Percentiles rank a stretch among this genome's conserved stretches.
These are phyloP conservation scores for Cymbopogon flexuosus DNA, from an alignment of 202 grass and related monocot species.

Conservation along the genomic window DNA sequence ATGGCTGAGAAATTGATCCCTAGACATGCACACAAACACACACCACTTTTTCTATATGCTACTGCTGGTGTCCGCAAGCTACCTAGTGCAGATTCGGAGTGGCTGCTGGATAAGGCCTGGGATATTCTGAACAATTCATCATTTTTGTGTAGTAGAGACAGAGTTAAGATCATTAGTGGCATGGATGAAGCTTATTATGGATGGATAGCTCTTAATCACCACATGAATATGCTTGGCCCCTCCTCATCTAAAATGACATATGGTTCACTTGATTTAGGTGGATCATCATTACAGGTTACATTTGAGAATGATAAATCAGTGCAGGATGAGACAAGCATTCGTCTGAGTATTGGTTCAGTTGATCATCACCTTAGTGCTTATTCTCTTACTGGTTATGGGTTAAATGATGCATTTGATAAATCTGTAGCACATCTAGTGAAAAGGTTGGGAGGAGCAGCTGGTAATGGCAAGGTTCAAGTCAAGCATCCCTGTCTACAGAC, in stretches of 20 bases:
- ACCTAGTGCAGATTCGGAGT: conserved; percentile 76
- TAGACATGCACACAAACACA: conserved; percentile 64
- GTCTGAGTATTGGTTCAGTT: conserved; percentile 65
- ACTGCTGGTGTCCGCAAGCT: conserved; percentile 92
- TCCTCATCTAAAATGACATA: conserved; percentile 66
- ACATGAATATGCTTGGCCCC: conserved; percentile 66
- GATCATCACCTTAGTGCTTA: conserved; percentile 85
- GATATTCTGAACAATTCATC: conserved; percentile 92
- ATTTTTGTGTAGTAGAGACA: conserved; percentile 83
- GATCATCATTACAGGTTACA: conserved; percentile 98
- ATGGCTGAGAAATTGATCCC: conserved; percentile 94
- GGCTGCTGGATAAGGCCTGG: conserved; percentile 90
- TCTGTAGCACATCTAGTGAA: conserved; percentile 84
- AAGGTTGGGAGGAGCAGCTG: conserved; percentile 35
- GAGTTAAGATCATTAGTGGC: conserved; percentile 86
- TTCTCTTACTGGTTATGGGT: conserved; percentile 92
- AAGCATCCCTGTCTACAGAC: conserved; percentile 89
- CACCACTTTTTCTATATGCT: conserved; percentile 86
- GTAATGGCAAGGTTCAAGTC: conserved; percentile 59
- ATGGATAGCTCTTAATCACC: conserved; percentile 94
- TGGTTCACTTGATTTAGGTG: conserved; percentile 92
- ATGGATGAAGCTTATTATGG: conserved; percentile 99
- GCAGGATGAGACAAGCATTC: conserved; percentile 67
- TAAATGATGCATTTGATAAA: conserved; percentile 99
- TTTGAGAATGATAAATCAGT: conserved; percentile 68